phyloP scores from a whole-genome alignment of 352 stramenopile species.

The Thraustochytrium striatum region DNA sequence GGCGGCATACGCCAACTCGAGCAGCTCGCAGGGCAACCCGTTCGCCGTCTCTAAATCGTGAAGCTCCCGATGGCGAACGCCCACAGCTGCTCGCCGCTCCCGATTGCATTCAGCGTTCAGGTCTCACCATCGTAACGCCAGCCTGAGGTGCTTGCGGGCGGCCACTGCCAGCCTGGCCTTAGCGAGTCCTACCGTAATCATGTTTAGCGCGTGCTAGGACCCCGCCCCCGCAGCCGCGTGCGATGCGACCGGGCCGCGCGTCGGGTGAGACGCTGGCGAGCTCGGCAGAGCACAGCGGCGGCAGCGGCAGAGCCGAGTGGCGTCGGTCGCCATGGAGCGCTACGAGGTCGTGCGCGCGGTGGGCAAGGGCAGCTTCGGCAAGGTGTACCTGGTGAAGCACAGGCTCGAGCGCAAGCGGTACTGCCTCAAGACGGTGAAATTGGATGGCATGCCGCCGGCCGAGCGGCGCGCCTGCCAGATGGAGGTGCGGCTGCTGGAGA shows the following conservation, averaged over 20 bases:
- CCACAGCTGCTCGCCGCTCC: too few species aligned
- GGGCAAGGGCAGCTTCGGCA: conserved; percentile 80
- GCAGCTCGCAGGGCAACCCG: conserved; percentile 11
- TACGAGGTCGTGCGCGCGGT: conserved; percentile 64
- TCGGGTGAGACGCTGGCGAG: neutral
- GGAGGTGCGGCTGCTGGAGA: conserved; percentile 76
- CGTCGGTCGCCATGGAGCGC: conserved; percentile 50
- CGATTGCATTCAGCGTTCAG: too few species aligned
- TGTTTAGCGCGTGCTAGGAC: too few species aligned
- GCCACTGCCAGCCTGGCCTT: too few species aligned
- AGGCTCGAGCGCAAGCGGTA: conserved; percentile 65
- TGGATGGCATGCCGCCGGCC: conserved; percentile 58
- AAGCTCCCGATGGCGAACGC: too few species aligned
- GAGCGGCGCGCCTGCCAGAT: conserved; percentile 53
- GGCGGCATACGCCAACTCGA: neutral
- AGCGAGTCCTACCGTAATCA: too few species aligned
- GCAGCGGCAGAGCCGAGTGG: neutral
- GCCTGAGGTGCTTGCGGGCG: too few species aligned
- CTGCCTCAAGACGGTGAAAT: conserved; percentile 78
- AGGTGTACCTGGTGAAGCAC: conserved; percentile 79
- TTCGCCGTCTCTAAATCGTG: too few species aligned
- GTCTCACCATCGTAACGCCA: too few species aligned
- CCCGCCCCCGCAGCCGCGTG: too few species aligned
- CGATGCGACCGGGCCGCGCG: too few species aligned
- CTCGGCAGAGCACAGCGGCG: neutral